phyloP scores from a whole-genome alignment of 2,329 filamentous ascomycete genomes.

The Basipetospora sp. region DNA sequence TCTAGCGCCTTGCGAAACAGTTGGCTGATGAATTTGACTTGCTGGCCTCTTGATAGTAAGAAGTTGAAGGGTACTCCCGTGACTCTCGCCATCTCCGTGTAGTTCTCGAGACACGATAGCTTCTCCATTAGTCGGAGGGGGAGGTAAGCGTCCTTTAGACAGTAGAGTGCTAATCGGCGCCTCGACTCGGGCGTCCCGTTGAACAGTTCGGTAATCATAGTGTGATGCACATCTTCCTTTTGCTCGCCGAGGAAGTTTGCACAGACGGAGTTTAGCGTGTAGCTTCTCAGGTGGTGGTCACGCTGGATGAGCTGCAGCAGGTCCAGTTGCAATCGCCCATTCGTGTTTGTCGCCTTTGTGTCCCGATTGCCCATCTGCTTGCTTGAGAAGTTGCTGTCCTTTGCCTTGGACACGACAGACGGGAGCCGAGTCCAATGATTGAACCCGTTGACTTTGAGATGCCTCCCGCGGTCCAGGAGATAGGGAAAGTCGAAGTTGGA shows the following conservation, averaged over 20 bases:
- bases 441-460: conserved; percentile 67
- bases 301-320: conserved; percentile 87
- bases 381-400: conserved; percentile 77
- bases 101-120: conserved; percentile 94
- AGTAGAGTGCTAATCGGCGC: conserved; percentile 83
- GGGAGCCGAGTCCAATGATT: conserved; percentile 77
- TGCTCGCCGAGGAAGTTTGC: conserved; percentile 92
- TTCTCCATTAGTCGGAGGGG: conserved; percentile 94
- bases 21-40: conserved; percentile 95
- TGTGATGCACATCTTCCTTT: conserved; percentile 96
- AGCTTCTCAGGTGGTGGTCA: conserved; percentile 88
- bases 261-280: conserved; percentile 91
- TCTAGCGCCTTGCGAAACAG: conserved; percentile 89
- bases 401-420: conserved; percentile 54
- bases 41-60: conserved; percentile 78
- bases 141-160: conserved; percentile 90
- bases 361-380: conserved; percentile 97
- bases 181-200: conserved; percentile 90
- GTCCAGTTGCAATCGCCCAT: conserved; percentile 84
- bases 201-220: conserved; percentile 97
- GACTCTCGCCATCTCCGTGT: conserved; percentile 98
- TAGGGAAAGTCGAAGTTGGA: conserved; percentile 98
- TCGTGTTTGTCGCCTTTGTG: conserved; percentile 86
- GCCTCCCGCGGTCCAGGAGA: conserved; percentile 70
- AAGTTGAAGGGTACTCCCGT: conserved; percentile 97